Conservation (phyloP, 1,284 basidiomycete genomes). For the Cryptococcus sp. region DNA sequence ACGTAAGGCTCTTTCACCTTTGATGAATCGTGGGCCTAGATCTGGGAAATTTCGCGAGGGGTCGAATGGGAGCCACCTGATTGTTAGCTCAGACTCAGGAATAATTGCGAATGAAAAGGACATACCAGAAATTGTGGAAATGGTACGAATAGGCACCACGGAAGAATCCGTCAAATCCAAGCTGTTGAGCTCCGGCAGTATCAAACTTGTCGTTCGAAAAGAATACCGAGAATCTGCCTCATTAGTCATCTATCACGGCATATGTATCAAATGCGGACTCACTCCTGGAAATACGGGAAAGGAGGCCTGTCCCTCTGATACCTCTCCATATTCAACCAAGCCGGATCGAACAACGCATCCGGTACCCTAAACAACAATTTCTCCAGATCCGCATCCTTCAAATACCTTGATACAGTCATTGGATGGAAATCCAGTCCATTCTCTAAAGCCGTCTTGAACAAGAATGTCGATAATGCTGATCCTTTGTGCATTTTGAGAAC, state of each 20-base stretch:
- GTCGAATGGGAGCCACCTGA: conserved; percentile 91
- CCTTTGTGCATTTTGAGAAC: conserved; percentile 77
- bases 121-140: conserved; percentile 75
- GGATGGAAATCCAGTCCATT: conserved; percentile 84
- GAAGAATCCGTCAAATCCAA: conserved; percentile 82
- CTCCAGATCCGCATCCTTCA: conserved; percentile 70
- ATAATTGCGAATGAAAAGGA: neutral
- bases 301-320: conserved; percentile 77
- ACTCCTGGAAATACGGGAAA: conserved; percentile 77
- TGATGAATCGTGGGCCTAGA: conserved; percentile 70
- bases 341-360: conserved; percentile 80
- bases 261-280: conserved; percentile 30
- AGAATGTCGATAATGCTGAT: conserved; percentile 71
- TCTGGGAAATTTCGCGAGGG: conserved; percentile 84
- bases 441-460: conserved; percentile 78
- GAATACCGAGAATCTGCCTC: conserved; percentile 64
- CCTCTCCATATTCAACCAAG: conserved; percentile 77
- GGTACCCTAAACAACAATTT: conserved; percentile 69
- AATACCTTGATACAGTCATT: conserved; percentile 74
- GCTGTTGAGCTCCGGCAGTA: conserved; percentile 65
- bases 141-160: conserved; percentile 80
- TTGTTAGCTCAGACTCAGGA: neutral
- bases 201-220: conserved; percentile 68
- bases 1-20: conserved; percentile 60
- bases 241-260: neutral